These are phyloP conservation scores for Colletotrichum nymphaeae DNA, from an alignment of 2,329 filamentous ascomycete species.

Conservation along the genomic window DNA sequence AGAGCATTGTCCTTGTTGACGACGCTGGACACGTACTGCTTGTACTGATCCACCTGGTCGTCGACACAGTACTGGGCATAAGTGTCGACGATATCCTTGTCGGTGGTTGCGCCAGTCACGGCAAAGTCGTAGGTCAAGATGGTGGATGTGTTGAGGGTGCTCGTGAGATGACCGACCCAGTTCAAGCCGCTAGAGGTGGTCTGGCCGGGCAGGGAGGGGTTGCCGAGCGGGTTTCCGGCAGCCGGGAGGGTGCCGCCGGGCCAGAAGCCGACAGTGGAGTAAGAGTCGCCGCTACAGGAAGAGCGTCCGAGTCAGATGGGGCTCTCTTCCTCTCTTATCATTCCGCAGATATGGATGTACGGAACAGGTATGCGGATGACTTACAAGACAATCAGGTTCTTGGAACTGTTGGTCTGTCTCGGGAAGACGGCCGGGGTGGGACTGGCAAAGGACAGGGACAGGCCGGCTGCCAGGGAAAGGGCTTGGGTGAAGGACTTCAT, in stretches of 20 bases:
- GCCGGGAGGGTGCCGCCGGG: conserved; percentile 60
- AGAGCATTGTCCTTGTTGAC: conserved; percentile 50
- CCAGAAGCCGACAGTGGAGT: conserved; percentile 69
- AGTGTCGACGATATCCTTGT: conserved; percentile 59
- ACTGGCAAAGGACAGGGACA: conserved; percentile 28
- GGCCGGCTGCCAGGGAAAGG: conserved; percentile 24
- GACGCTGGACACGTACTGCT: conserved; percentile 52
- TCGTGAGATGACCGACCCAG: conserved; percentile 59
- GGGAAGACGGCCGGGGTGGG: conserved; percentile 6
- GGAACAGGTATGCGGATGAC: not conserved
- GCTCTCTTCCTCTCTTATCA: too few relatives aligned
- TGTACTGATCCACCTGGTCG: conserved; percentile 61
- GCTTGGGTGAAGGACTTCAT: conserved; percentile 26
- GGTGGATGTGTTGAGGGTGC: conserved; percentile 52
- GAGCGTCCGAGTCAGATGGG: not conserved
- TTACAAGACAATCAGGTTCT: conserved; percentile 30
- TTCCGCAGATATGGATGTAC: not conserved
- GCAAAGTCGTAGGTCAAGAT: conserved; percentile 63
- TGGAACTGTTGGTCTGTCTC: conserved; percentile 19
- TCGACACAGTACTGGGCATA: conserved; percentile 62
- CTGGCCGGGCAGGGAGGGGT: conserved; percentile 63
- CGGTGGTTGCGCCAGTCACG: conserved; percentile 61
- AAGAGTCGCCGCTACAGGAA: conserved; percentile 64
- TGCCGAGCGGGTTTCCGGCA: conserved; percentile 68
- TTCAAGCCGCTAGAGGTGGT: conserved; percentile 59